Evolutionary conservation across 805 yeast genomes (phyloP), one percentile per base, ranked within the genome.

Genomic region (Myxozyma nipponensis): DNA sequence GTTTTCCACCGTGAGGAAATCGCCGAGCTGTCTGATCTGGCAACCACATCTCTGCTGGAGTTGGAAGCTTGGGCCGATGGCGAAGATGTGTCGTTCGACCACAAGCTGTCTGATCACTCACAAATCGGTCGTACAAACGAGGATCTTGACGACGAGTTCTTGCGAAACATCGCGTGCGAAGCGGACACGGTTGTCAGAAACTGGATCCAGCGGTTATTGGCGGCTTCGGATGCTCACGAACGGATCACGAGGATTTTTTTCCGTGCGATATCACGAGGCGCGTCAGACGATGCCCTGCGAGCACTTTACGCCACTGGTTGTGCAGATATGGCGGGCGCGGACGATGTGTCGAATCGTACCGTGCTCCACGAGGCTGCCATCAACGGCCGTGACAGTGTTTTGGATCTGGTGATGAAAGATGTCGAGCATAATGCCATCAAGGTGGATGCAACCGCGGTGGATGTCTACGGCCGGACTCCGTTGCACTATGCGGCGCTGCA

Each of bases 1-100:
- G 95, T 91, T 10, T 93, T 93, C 70, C 95, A 93, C 63, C 79
- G 95, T 56, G 84, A 85, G 56, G 91, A 86, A 61, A 84, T 91
- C 45, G 84, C 93, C 40, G 82, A 81, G 58, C 74, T 93, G 60
- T 84, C 89, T 64, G 98, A 93, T 66, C 69, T 81, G 44, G 75
- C 69, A 7, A 65, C 66, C 25, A 62, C 71, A 9, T 62, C 68
- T 24, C 65, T 87, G 39, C 74, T 87, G 66, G 95, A 88, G 60
- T 70, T 87, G 30, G 95, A 88, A 66, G 83, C 84, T 0, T 73
- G 77, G 59, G 77, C 78, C n/a, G 82, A 73, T 38, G 81, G 79
- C 24, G 79, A 74, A 50, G 63, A 53, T 24, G 66, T 66, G 41
- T 62, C 62, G 13, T 59, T 58, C 50, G 70, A 66, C 32, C 55